These are phyloP conservation scores for Colletotrichum scovillei DNA, from an alignment of 2,329 filamentous ascomycete species.

Conservation along the genomic window DNA sequence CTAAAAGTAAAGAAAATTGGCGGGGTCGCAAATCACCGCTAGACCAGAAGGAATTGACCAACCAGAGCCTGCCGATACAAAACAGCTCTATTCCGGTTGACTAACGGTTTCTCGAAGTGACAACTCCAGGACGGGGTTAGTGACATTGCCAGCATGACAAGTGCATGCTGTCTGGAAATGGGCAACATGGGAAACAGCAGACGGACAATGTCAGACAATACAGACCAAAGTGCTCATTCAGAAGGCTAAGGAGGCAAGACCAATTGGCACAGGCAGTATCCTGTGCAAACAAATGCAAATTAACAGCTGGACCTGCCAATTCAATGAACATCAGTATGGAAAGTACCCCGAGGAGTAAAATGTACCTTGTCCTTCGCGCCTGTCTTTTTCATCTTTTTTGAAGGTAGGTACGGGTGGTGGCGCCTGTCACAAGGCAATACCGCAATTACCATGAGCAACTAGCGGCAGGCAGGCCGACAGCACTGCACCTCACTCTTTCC, in stretches of 20 bases:
- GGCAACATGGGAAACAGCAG: background rate
- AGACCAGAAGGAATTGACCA: constrained; percentile 43
- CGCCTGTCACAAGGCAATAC: constrained; percentile 8
- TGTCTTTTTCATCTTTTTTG: background rate
- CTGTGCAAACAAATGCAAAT: background rate
- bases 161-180: background rate
- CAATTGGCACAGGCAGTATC: background rate
- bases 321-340: background rate
- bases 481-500: background rate
- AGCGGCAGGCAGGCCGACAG: background rate
- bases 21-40: constrained; percentile 26
- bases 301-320: constrained; percentile 1
- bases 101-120: constrained; percentile 15
- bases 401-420: background rate
- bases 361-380: background rate
- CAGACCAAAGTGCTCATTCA: too few species aligned
- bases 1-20: constrained; percentile 18
- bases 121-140: background rate
- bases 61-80: constrained; percentile 45
- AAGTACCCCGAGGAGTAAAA: background rate
- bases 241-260: background rate
- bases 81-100: constrained; percentile 28
- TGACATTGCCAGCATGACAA: background rate
- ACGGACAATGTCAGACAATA: too few species aligned
- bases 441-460: background rate